Evolutionary conservation across 1,139 yeast species (phyloP).

Genomic region (Pneumocystis oryctolagi): DNA sequence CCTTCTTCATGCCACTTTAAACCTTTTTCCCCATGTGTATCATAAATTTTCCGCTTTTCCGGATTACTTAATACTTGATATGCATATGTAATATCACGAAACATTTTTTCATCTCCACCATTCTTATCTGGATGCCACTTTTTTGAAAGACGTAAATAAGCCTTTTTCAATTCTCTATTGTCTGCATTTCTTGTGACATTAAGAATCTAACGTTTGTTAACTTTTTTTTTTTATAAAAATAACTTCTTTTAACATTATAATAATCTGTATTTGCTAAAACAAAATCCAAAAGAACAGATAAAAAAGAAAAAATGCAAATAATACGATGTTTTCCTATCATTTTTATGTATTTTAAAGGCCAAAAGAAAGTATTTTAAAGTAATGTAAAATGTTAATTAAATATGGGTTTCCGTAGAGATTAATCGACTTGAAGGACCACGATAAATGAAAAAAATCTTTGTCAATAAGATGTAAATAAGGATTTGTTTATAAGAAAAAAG

Average conservation of each 20-base stretch:
- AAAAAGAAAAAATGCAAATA: background rate
- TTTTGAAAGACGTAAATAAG: slow-evolving; percentile 70
- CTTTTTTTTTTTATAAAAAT: background rate
- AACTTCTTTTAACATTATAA: background rate
- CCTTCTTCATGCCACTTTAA: slow-evolving; percentile 32
- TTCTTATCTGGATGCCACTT: slow-evolving; percentile 94
- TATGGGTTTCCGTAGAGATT: background rate
- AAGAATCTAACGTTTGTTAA: slow-evolving; percentile 5
- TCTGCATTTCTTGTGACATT: slow-evolving; percentile 8
- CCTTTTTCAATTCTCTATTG: slow-evolving; percentile 51
- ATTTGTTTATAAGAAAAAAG: background rate
- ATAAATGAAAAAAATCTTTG: too few species aligned
- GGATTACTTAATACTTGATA: slow-evolving; percentile 72
- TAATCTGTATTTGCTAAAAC: background rate
- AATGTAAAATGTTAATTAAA: background rate
- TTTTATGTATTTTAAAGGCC: background rate
- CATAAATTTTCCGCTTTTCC: slow-evolving; percentile 59
- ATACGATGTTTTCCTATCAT: background rate
- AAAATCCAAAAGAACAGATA: background rate
- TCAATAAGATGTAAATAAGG: too few species aligned
- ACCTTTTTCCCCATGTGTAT: slow-evolving; percentile 73
- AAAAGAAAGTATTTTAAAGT: background rate
- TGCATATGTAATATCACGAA: slow-evolving; percentile 85
- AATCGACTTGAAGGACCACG: too few species aligned
- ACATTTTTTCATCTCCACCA: slow-evolving; percentile 59